Conservation (phyloP, 495 filamentous ascomycete species). For the Podospora anserina region DNA sequence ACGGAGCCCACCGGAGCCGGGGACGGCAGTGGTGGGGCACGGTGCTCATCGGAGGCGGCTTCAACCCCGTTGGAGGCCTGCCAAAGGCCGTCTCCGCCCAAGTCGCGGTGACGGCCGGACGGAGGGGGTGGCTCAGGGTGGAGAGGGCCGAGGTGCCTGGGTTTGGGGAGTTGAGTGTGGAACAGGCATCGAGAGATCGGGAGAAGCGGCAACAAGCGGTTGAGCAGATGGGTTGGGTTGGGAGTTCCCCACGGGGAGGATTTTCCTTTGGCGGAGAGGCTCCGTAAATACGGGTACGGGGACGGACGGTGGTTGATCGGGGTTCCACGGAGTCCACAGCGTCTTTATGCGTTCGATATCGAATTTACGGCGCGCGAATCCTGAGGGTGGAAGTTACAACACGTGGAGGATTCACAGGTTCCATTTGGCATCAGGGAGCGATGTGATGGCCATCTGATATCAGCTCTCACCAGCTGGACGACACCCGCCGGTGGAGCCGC, state of each 20-base stretch:
- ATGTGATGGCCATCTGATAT: neutral
- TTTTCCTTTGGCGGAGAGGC: constrained; percentile 21
- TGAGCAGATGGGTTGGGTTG: constrained; percentile 29
- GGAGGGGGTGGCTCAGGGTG: constrained; percentile 50
- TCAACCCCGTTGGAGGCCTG: constrained; percentile 6
- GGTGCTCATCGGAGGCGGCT: constrained; percentile 41
- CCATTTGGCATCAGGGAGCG: too few species aligned
- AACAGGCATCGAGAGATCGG: constrained; percentile 24
- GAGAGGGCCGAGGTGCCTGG: constrained; percentile 38
- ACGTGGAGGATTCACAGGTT: neutral
- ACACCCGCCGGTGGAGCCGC: neutral
- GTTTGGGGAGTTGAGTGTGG: constrained; percentile 22
- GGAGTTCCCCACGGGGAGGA: constrained; percentile 28
- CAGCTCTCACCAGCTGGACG: neutral
- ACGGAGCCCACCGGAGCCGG: constrained; percentile 42
- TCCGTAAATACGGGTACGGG: constrained; percentile 4
- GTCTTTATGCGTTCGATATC: neutral
- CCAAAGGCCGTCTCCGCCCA: constrained; percentile 21
- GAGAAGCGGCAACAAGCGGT: constrained; percentile 23
- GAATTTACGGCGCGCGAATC: neutral
- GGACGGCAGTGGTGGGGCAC: constrained; percentile 50
- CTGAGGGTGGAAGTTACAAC: neutral
- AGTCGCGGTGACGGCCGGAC: constrained; percentile 36
- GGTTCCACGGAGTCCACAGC: constrained; percentile 6
- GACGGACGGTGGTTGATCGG: neutral